phyloP scores from a whole-genome alignment of 352 stramenopile genomes.

The Globisporangium polare region DNA sequence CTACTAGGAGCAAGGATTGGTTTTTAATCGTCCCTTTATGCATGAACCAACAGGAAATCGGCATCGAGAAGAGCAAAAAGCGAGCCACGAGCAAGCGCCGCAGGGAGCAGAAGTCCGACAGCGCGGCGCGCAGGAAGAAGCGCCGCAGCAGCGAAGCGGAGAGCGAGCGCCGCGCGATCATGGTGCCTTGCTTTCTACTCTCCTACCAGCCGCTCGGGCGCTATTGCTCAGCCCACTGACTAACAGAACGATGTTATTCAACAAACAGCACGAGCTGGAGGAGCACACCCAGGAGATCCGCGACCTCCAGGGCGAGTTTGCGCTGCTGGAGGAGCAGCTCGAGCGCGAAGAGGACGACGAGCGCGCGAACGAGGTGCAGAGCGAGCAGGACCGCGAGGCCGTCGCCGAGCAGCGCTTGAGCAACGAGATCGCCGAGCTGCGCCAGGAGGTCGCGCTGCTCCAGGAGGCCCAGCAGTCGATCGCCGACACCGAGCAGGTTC shows the following conservation, averaged over 20 bases:
- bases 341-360: conserved; percentile 29
- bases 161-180: conserved; percentile 10
- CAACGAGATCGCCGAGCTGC: conserved; percentile 48
- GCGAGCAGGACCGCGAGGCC: conserved; percentile 24
- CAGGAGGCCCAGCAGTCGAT: conserved; percentile 45
- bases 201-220: no score
- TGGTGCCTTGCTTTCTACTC: not conserved
- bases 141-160: not conserved
- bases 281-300: conserved; percentile 42
- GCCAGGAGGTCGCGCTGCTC: conserved; percentile 62
- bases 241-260: not conserved
- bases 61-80: conserved; percentile 19
- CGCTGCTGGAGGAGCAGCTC: conserved; percentile 25
- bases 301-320: conserved; percentile 53
- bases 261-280: conserved; percentile 30
- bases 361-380: conserved; percentile 20
- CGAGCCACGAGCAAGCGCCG: conserved; percentile 12
- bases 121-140: conserved; percentile 28
- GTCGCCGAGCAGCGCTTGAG: conserved; percentile 35
- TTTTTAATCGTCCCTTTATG: not conserved
- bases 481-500: conserved; percentile 40
- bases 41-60: conserved; percentile 36
- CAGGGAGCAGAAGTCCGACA: conserved; percentile 3
- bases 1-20: no score
- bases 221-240: not conserved